Evolutionary conservation across 2,329 filamentous ascomycete species (phyloP).

Genomic region (Aspergillaceae sp.): DNA sequence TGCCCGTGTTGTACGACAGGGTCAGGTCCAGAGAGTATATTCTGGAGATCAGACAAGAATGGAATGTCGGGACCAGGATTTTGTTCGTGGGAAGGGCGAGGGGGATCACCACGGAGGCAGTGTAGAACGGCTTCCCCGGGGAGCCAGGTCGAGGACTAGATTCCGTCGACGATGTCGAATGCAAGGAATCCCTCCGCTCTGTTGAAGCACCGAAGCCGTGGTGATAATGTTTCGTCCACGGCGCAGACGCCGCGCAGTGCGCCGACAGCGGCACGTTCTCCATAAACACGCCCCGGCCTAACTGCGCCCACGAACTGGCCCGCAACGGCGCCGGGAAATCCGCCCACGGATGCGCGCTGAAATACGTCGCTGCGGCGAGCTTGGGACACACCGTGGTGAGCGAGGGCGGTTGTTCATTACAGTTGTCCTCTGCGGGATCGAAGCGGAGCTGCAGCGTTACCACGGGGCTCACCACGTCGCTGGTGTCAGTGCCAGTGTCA

Average conservation of each 20-base stretch:
- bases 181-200: constrained; percentile 18
- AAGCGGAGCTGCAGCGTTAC: constrained; percentile 52
- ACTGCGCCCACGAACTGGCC: constrained; percentile 31
- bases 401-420: constrained; percentile 40
- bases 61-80: constrained; percentile 59
- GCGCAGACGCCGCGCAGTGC: constrained; percentile 48
- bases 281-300: constrained; percentile 44
- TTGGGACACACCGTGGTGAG: constrained; percentile 46
- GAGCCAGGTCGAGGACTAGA: constrained; percentile 22
- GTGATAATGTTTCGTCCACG: constrained; percentile 46
- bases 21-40: constrained; percentile 54
- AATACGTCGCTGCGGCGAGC: constrained; percentile 52
- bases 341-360: constrained; percentile 43
- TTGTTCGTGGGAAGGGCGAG: constrained; percentile 54
- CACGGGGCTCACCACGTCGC: constrained; percentile 42
- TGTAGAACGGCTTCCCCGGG: constrained; percentile 45
- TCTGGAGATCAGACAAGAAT: constrained; percentile 58
- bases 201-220: background rate
- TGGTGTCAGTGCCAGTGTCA: constrained; percentile 13
- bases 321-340: constrained; percentile 40
- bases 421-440: constrained; percentile 44
- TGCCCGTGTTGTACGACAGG: constrained; percentile 46
- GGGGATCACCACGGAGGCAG: constrained; percentile 54
- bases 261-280: constrained; percentile 47
- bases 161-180: constrained; percentile 21